Conservation (phyloP, 805 yeast genomes). For the Yamadazyma sp. region DNA sequence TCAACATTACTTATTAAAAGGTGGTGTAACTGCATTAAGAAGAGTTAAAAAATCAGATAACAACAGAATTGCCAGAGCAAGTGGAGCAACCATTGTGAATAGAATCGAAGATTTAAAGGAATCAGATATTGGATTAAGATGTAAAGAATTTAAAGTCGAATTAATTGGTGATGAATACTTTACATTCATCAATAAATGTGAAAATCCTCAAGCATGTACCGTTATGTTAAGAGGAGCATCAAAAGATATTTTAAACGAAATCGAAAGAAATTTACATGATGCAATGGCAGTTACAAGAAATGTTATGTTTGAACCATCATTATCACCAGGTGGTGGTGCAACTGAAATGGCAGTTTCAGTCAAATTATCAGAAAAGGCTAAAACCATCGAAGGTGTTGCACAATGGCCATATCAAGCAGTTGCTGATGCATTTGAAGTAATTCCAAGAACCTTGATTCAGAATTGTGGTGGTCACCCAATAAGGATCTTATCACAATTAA, state of each 20-base stretch:
- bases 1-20: slow-evolving; percentile 91
- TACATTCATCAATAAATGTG: slow-evolving; percentile 77
- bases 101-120: slow-evolving; percentile 93
- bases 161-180: slow-evolving; percentile 97
- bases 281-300: slow-evolving; percentile 98
- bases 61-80: slow-evolving; percentile 93
- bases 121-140: slow-evolving; percentile 80
- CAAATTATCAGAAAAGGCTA: slow-evolving; percentile 82
- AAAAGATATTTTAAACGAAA: slow-evolving; percentile 92
- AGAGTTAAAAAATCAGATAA: slow-evolving; percentile 94
- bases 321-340: slow-evolving; percentile 99
- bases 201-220: slow-evolving; percentile 90
- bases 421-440: slow-evolving; percentile 97
- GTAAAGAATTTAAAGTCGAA: slow-evolving; percentile 91
- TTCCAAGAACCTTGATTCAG: slow-evolving; percentile 95
- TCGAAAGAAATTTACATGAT: slow-evolving; percentile 95
- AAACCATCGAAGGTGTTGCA: slow-evolving; percentile 86
- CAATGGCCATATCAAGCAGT: slow-evolving; percentile 99
- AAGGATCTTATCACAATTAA: slow-evolving; percentile 79
- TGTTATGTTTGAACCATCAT: slow-evolving; percentile 88
- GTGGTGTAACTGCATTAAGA: slow-evolving; percentile 88
- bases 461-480: slow-evolving; percentile 98
- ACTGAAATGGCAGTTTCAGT: slow-evolving; percentile 98
- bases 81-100: slow-evolving; percentile 96
- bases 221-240: slow-evolving; percentile 92